These are phyloP conservation scores for Scedosporium aurantiacum DNA, from an alignment of 2,329 filamentous ascomycete species.

Conservation along the genomic window DNA sequence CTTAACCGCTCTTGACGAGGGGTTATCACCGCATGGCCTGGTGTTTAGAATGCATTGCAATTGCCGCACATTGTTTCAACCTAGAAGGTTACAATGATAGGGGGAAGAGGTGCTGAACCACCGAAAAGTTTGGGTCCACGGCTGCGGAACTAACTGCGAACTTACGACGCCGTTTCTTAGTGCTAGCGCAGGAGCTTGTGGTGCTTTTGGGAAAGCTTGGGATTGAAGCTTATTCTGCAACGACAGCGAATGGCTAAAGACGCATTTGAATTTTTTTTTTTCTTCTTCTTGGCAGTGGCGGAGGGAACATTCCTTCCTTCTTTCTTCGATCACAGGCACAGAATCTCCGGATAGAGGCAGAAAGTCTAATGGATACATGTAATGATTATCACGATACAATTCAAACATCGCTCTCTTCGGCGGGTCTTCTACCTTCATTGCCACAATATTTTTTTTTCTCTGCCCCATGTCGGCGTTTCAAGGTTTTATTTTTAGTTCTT, in stretches of 20 bases:
- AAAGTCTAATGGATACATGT: not conserved
- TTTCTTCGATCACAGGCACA: not conserved
- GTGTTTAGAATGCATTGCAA: not conserved
- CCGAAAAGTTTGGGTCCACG: not conserved
- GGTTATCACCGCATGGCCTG: not conserved
- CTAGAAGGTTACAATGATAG: too few relatives aligned
- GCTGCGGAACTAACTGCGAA: not conserved
- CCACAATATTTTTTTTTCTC: not conserved
- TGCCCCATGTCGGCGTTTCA: not conserved
- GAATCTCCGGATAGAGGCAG: not conserved
- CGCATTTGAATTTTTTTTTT: not conserved
- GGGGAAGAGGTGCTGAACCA: too few relatives aligned
- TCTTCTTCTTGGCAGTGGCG: not conserved
- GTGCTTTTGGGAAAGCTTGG: not conserved
- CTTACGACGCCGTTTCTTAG: not conserved
- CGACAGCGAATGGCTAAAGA: not conserved
- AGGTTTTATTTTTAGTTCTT: too few relatives aligned
- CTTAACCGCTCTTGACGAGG: not conserved
- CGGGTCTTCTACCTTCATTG: not conserved
- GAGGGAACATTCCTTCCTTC: too few relatives aligned
- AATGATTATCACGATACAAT: slow-evolving; percentile 1
- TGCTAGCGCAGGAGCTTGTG: not conserved
- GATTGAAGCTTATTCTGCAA: not conserved
- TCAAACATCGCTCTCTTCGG: not conserved
- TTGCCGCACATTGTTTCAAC: too few relatives aligned